These are phyloP conservation scores for Cryptosporidium andersoni DNA, from an alignment of 169 alveolate species.

Conservation along the genomic window DNA sequence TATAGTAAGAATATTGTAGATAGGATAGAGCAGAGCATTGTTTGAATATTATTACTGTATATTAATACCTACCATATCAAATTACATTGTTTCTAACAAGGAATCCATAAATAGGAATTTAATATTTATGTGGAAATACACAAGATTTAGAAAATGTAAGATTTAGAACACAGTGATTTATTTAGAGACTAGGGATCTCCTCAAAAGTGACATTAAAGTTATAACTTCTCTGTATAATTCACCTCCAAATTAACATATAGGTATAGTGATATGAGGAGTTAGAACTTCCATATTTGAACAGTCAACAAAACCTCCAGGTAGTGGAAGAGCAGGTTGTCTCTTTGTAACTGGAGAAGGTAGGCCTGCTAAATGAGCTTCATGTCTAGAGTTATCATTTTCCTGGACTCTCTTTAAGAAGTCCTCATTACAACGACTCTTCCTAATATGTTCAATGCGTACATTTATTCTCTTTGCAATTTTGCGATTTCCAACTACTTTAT, in stretches of 20 bases:
- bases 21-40: no score
- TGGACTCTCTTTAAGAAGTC: slow-evolving; percentile 93
- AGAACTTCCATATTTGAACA: slow-evolving; percentile 68
- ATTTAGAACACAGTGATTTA: no score
- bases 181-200: no score
- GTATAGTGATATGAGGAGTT: slow-evolving; percentile 52
- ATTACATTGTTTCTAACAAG: no score
- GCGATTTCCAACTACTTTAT: slow-evolving; percentile 96
- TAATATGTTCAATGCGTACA: slow-evolving; percentile 97
- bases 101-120: no score
- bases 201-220: no score
- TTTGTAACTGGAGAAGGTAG: slow-evolving; percentile 54
- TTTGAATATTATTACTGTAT: no score
- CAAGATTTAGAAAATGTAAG: no score
- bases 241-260: slow-evolving; percentile 36
- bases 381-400: slow-evolving; percentile 88
- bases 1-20: no score
- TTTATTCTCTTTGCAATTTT: slow-evolving; percentile 95
- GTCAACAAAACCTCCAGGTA: slow-evolving; percentile 69
- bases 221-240: background rate
- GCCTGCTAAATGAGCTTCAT: slow-evolving; percentile 84
- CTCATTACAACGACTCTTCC: slow-evolving; percentile 95
- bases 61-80: no score
- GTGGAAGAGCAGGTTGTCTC: slow-evolving; percentile 48
- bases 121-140: no score